Evolutionary conservation across 1,284 basidiomycete genomes (phyloP), one percentile per base, ranked within the genome.

Genomic region (Anthracocystis panici-leucophaei): DNA sequence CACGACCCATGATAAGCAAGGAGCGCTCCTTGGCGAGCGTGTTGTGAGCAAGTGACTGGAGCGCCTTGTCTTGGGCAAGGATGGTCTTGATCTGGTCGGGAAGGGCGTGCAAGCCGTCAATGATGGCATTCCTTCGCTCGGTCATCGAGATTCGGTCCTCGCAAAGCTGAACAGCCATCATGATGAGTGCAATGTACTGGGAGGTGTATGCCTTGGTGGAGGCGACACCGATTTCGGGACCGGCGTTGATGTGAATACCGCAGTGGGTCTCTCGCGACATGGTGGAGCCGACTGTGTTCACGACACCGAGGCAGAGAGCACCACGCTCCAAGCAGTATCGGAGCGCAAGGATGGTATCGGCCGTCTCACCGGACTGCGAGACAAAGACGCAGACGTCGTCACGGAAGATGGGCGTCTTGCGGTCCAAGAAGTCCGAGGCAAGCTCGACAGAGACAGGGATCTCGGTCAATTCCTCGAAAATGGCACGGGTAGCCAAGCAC

Each of bases 191-290:
- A 79, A 99, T 95, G 89, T 98, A 99, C 88, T 99, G 96, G 55
- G 95, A 98, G 3, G 96, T 99, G 88, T 99, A 99, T 3, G 97
- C 97, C 91, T 99, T 99, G 75, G 97, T 99, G n/a, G 95, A 98
- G 7, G 97, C 97, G 72, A 99, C 97, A 90, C 97, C 96, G 75
- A 99, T 96, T 88, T 99, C 96, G 70, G 96, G 96, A 48, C 96
- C 96, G 81, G 97, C 96, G 85, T 99, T 99, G 88, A 99, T 99
- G 88, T 99, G 96, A 64, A 99, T 92, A 92, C 97, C 97, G 81
- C 95, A 97, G 89, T 99, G 97, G 18, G 95, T 96, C 88, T 98
- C 95, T 81, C 96, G 93, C 62, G 96, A 99, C 84, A 99, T 91
- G 20, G 96, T 98, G 46, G 95, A 97, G 65, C 97, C 95, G 85